These are phyloP conservation scores for Solanum appendiculatum DNA, from an alignment of 257 asterid species.

Conservation along the genomic window DNA sequence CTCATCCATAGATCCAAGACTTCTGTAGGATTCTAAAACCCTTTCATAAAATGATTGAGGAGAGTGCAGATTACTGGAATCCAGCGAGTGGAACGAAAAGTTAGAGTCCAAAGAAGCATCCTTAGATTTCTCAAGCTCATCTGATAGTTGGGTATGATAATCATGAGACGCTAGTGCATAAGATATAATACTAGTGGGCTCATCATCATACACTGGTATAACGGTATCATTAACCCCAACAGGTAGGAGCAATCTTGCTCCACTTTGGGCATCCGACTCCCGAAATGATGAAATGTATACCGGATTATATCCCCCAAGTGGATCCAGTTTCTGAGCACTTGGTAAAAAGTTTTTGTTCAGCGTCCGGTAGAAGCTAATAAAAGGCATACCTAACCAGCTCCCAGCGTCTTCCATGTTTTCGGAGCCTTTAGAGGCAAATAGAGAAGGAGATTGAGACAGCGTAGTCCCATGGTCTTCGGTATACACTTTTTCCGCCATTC, in stretches of 20 bases:
- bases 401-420: constrained; percentile 42
- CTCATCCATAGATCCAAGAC: constrained; percentile 67
- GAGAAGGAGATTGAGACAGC: constrained; percentile 24
- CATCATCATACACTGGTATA: constrained; percentile 83
- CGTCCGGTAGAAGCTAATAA: constrained; percentile 55
- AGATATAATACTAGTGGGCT: constrained; percentile 90
- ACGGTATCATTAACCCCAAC: constrained; percentile 65
- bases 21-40: constrained; percentile 48
- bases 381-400: constrained; percentile 71
- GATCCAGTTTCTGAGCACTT: constrained; percentile 49
- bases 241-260: constrained; percentile 61
- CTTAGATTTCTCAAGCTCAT: constrained; percentile 54
- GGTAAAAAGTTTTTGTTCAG: constrained; percentile 50
- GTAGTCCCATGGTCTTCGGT: constrained; percentile 33
- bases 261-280: constrained; percentile 55
- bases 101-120: constrained; percentile 29
- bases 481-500: constrained; percentile 34
- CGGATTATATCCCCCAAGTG: constrained; percentile 46
- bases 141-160: constrained; percentile 44
- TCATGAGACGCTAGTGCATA: constrained; percentile 60
- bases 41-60: constrained; percentile 49
- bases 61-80: constrained; percentile 37
- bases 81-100: constrained; percentile 35
- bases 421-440: constrained; percentile 33
- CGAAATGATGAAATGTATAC: constrained; percentile 64